A percentile compares a stretch with the other conserved stretches of the same genome.
phyloP scores from a whole-genome alignment of 1,284 basidiomycete genomes.

The Gyrodon tennesseensis region DNA sequence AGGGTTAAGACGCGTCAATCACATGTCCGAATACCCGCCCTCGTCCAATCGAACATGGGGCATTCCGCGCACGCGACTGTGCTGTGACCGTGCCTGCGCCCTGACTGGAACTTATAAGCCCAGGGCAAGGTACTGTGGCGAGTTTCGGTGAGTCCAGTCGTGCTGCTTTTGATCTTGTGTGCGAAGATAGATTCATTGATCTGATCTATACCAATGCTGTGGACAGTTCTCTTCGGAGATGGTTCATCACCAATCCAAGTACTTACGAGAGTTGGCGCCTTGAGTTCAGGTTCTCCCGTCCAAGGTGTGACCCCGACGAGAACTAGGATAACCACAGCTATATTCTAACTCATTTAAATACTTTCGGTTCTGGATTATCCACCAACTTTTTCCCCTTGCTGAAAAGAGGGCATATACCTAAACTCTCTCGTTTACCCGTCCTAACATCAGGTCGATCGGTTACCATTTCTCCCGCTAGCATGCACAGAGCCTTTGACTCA shows the following conservation, averaged over 20 bases:
- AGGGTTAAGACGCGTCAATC: too few relatives aligned
- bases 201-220: too few relatives aligned
- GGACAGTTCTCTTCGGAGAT: neutral
- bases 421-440: neutral
- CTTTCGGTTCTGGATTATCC: neutral
- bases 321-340: neutral
- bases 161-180: too few relatives aligned
- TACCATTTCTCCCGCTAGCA: neutral
- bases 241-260: neutral
- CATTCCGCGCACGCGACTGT: too few relatives aligned
- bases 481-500: too few relatives aligned
- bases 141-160: too few relatives aligned
- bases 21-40: too few relatives aligned
- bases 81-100: too few relatives aligned
- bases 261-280: neutral
- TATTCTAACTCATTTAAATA: conserved; percentile 1
- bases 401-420: neutral
- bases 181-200: too few relatives aligned
- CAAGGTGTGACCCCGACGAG: neutral
- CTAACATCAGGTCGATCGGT: neutral
- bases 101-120: too few relatives aligned
- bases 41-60: too few relatives aligned
- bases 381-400: neutral
- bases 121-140: too few relatives aligned
- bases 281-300: neutral